Evolutionary conservation across 139 green algal genomes (phyloP), one percentile per base, ranked within the genome.

Genomic region (Tetraselmis chui): DNA sequence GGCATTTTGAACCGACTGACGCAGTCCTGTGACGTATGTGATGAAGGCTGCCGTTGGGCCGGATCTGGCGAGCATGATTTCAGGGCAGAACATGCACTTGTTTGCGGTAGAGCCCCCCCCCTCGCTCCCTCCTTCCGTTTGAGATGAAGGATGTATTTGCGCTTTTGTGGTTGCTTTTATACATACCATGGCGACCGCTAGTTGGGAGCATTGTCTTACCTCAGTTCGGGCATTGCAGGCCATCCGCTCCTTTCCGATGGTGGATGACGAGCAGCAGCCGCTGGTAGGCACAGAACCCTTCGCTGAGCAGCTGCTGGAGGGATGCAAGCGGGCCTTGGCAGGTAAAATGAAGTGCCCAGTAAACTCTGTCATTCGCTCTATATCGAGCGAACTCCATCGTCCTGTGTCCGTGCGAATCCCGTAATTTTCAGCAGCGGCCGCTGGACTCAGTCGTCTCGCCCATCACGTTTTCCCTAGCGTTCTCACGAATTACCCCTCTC

Each of bases 191-290:
- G 45, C 5, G 11, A 5, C 45, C 45, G 45, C 18, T 67, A 18
- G 11, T 91, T 29, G 74, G 67, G 18, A 86, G 86, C 26, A 58
- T 45, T 18, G 83, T 59, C 86, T 0, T 88, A 86, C 76, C 31
- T n/a, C n/a, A n/a, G n/a, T n/a, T n/a, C n/a, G n/a, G n/a, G n/a
- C 45, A 76, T 30, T 25, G 11, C 18, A 67, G 45, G 18, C 84
- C 1, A 59, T 93, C 67, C 89, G 89, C 79, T 84, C 75, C 28
- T 31, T 90, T 77, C 88, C 88, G 1, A 32, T 89, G 74, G 81
- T 2, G 74, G 80, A 87, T 23, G 78, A 86, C 1, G 77, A 30
- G 5, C 23, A 58, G 28, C 81, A 83, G 28, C 24, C 81, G 11
- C 1, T 31, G 1, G 23, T 28, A 24, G 45, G 28, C 32, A 67